A percentile compares a stretch with the other conserved stretches of the same genome.
phyloP scores from a whole-genome alignment of 2,329 filamentous ascomycete genomes.

The Aspergillus fumigatiaffinis region DNA sequence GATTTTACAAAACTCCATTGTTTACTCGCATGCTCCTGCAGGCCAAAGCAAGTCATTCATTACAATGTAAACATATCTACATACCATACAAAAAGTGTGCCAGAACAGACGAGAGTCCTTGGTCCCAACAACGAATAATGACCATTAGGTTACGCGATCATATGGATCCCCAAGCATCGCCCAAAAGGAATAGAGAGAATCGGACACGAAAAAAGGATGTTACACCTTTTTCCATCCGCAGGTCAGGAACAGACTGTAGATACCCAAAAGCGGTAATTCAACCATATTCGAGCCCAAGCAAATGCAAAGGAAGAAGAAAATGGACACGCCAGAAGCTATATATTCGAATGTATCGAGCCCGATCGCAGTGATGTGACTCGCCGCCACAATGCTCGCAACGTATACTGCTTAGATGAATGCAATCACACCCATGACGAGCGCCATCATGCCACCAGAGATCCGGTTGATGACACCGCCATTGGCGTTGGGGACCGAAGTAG shows the following conservation, averaged over 20 bases:
- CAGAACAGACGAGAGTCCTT: slow-evolving; percentile 5
- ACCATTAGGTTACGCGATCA: slow-evolving; percentile 2
- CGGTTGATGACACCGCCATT: slow-evolving; percentile 30
- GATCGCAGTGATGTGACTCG: not conserved
- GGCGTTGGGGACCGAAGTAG: slow-evolving; percentile 24
- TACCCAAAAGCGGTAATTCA: not conserved
- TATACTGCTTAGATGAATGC: slow-evolving; percentile 30
- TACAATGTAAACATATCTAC: slow-evolving; percentile 20
- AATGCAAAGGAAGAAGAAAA: not conserved
- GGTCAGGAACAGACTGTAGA: not conserved
- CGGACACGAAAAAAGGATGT: not conserved
- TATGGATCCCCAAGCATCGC: not conserved
- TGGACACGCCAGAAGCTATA: slow-evolving; percentile 1
- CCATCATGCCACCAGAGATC: slow-evolving; percentile 34
- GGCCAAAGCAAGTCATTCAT: slow-evolving; percentile 14
- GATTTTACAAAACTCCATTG: not conserved
- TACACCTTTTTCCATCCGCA: not conserved
- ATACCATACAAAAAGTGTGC: slow-evolving; percentile 10
- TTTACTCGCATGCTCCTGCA: not conserved
- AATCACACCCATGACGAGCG: slow-evolving; percentile 31
- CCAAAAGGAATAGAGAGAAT: not conserved
- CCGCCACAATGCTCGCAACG: not conserved
- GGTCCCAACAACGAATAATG: slow-evolving; percentile 7
- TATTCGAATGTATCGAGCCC: not conserved
- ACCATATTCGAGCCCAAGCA: not conserved